A percentile compares a stretch with the other conserved stretches of the same genome.
phyloP scores from a whole-genome alignment of 2,329 filamentous ascomycete species.

The Neofusicoccum sp. region DNA sequence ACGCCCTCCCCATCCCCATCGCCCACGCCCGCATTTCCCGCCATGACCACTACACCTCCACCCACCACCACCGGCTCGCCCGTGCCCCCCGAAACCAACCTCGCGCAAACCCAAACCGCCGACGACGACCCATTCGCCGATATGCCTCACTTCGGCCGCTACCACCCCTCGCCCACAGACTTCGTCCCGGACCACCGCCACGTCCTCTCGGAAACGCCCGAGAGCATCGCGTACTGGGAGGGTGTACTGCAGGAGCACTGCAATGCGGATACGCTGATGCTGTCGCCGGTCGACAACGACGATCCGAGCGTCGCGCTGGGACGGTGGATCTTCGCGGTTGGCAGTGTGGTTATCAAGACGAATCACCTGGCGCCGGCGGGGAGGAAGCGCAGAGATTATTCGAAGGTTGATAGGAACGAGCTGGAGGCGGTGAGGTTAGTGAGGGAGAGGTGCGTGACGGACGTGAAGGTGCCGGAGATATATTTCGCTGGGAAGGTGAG shows the following conservation, averaged over 20 bases:
- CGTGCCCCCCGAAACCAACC: constrained; percentile 18
- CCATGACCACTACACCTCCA: neutral
- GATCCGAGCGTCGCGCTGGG: constrained; percentile 8
- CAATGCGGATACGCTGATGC: constrained; percentile 19
- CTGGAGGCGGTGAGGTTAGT: constrained; percentile 38
- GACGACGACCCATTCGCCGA: constrained; percentile 21
- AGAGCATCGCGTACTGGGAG: constrained; percentile 24
- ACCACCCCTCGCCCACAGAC: constrained; percentile 20
- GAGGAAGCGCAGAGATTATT: constrained; percentile 35
- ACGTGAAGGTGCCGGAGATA: constrained; percentile 34
- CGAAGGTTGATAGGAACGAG: constrained; percentile 48
- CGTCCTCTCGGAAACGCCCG: constrained; percentile 16
- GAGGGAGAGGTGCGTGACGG: constrained; percentile 29
- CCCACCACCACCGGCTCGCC: neutral
- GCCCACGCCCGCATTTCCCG: neutral
- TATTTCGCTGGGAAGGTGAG: neutral
- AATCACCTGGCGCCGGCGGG: constrained; percentile 22
- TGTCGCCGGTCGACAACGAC: constrained; percentile 14
- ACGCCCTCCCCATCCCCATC: neutral
- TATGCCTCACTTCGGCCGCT: constrained; percentile 24
- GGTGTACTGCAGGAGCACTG: constrained; percentile 8
- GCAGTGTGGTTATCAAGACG: constrained; percentile 23
- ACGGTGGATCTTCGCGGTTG: constrained; percentile 25
- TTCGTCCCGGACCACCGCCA: constrained; percentile 21
- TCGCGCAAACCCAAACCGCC: constrained; percentile 11